Base-by-base conservation (phyloP, 2,329 filamentous ascomycete species). In the Aspergillus eucalypticola region DNA sequence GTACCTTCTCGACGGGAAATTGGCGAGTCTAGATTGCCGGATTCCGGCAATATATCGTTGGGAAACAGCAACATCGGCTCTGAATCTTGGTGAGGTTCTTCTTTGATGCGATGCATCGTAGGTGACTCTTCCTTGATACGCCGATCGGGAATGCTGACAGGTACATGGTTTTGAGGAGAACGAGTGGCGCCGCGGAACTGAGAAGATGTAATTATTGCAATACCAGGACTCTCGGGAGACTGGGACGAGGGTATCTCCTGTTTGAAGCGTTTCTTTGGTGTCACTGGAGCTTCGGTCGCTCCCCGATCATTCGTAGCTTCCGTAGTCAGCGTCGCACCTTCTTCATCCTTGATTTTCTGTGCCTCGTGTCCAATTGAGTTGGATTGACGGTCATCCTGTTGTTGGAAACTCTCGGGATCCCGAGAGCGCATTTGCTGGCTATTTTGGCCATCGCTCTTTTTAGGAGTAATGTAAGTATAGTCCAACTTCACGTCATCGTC, bases 221-320 rank as follows among this genome's bases (percentile, higher is more conserved):
- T 49, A 2, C 72, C 73, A 19, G 76, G 76, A 48, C 76, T 78
- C 64, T 79, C 76, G 1, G 77, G 77, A 7, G 77, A 78, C 42
- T 79, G 77, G 6, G 76, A 79, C 3, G 77, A 79, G 5, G 76
- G 77, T 56, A 79, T 73, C 56, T 77, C 75, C 8, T 68, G 61
- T 49, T 61, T 71, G 17, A 59, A 63, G 32, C 54, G 54, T 61
- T 76, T 78, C 44, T 64, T 68, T 5, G 76, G 76, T 1, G 76
- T 79, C 6, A 66, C 56, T 32, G 73, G 74, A 11, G 41, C 19
- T 17, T 25, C 32, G 42, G 13, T 10, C 19, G 7, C 27, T 2
- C 19, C 50, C 1, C n/a, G 17, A 3, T 39, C 17, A 29, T 46
- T 35, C 23, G 42, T 29, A 10, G 35, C 2, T 6, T 54, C 50